Evolutionary conservation across 257 asterid species (phyloP), one percentile per base, ranked within the genome.

Genomic region (Ligustrum vulgare): DNA sequence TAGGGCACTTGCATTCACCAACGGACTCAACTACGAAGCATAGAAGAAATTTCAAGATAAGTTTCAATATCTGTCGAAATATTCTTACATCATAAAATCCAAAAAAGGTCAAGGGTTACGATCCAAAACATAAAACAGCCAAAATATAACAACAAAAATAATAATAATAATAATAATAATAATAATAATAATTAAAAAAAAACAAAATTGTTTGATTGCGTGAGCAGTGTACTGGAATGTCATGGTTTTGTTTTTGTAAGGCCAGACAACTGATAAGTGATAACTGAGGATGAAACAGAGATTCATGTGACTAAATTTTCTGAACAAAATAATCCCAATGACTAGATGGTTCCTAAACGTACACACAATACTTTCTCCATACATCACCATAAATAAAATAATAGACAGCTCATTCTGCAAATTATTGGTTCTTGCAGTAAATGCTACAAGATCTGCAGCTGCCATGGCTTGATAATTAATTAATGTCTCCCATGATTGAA

Each of bases 261-360:
- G 62, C 8, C 62, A 51, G 67, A 54, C 64, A n/a, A 28, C 31
- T 28, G 23, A 54, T 16, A 22, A 58, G 2, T 56, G 64, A 56
- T 58, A 58, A 58, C 62, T 51, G 22, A 58, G 22, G 8, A 54
- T 54, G 64, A 54, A 60, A 60, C 67, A 60, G 67, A 60, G 67
- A 60, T 60, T 60, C 67, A 60, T 60, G 67, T 60, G 67, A 60
- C 34, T 22, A 2, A 60, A 45, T 58, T 11, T 58, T 58, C 33
- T n/a, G 65, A 58, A n/a, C 65, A 9, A 56, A 56, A 49, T 34
- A 60, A 60, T 60, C 67, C 67, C 67, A 60, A 60, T 60, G 67
- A 60, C 67, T 60, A 22, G 67, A 60, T 60, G 67, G 67, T 23
- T 60, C 67, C 67, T 60, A 60, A 60, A 25, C 67, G 67, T 60